Base-by-base conservation (phyloP, 441 rosid genomes). In the Daphne laureola region DNA sequence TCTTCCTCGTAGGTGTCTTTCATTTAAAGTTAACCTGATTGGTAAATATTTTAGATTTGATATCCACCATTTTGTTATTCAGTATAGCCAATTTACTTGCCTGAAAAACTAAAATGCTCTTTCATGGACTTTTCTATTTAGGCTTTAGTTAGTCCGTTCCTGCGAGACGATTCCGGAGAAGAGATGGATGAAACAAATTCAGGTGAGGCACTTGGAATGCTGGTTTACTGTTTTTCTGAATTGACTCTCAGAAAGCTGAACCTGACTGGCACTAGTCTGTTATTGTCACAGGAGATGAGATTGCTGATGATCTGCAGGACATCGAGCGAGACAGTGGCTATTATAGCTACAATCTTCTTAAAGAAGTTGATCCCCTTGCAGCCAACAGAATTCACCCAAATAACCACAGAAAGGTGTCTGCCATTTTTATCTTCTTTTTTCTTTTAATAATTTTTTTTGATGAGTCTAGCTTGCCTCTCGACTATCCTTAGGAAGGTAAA, bases 371-470 rank as follows among this genome's bases (percentile, higher is more conserved):
- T 79, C 96, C 98, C 17, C 81, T 76, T 65, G 90, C 95, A 42
- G 98, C 98, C 35, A 78, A 78, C 70, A 79, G 95, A 73, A 71
- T 91, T 57, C 98, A 91, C 65, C 96, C 96, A 8, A 88, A 91
- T 76, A 84, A 91, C 62, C 71, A 58, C 27, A 78, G 96, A 81
- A 91, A 88, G 59, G 98, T 91, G 61, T 21, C 74, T n/a, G 31
- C 23, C 23, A 18, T 3, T 18, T 18, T 18, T 18, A 18, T 3
- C 3, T 2, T 27, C 31, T 26, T 6, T 26, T 6, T 26, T 3
- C 5, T 27, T 27, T 27, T 7, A 27, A 4, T 27, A 27, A 4
- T 27, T 27, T 7, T 27, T 27, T 27, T 27, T 27, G 36, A 27
- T 27, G 6, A 8, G 36, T 27, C 36, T 27, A 4, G 36, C 36